Evolutionary conservation across 2,329 filamentous ascomycete species (phyloP).

Genomic region (Penicillium sp.): DNA sequence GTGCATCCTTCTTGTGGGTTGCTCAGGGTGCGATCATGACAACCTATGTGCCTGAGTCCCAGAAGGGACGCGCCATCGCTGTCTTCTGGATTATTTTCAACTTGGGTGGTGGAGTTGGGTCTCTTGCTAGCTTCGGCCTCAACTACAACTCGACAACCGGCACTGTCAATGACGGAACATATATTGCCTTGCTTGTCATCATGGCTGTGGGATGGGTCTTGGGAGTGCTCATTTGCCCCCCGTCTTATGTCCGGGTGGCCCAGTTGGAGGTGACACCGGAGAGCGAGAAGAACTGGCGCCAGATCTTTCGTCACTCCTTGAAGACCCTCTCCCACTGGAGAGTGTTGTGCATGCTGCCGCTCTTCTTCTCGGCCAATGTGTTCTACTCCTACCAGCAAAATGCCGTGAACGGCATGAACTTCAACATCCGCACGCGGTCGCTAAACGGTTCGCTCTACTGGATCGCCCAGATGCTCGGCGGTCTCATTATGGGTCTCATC

Average conservation of each 20-base stretch:
- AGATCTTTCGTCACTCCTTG: constrained; percentile 33
- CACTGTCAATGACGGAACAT: constrained; percentile 52
- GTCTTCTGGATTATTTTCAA: constrained; percentile 51
- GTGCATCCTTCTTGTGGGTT: constrained; percentile 49
- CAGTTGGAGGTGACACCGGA: constrained; percentile 41
- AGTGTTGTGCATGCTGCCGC: constrained; percentile 51
- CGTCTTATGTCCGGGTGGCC: constrained; percentile 43
- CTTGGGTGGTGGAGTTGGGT: constrained; percentile 47
- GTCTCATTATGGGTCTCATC: constrained; percentile 42
- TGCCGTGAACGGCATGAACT: constrained; percentile 55
- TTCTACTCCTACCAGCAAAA: constrained; percentile 61
- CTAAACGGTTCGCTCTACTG: constrained; percentile 57
- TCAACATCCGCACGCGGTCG: constrained; percentile 57
- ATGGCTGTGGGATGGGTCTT: constrained; percentile 53
- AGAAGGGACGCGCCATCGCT: constrained; percentile 47
- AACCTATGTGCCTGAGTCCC: constrained; percentile 45
- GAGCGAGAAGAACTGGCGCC: constrained; percentile 42
- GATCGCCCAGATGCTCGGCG: constrained; percentile 58
- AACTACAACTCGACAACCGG: constrained; percentile 45
- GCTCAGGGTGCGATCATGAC: constrained; percentile 53
- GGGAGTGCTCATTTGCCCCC: constrained; percentile 51
- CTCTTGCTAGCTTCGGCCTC: constrained; percentile 46
- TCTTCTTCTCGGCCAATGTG: constrained; percentile 57
- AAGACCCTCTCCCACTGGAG: constrained; percentile 45
- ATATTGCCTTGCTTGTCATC: constrained; percentile 51